Evolutionary conservation across 805 yeast genomes (phyloP).

Genomic region (Kluyveromyces dobzhanskii): DNA sequence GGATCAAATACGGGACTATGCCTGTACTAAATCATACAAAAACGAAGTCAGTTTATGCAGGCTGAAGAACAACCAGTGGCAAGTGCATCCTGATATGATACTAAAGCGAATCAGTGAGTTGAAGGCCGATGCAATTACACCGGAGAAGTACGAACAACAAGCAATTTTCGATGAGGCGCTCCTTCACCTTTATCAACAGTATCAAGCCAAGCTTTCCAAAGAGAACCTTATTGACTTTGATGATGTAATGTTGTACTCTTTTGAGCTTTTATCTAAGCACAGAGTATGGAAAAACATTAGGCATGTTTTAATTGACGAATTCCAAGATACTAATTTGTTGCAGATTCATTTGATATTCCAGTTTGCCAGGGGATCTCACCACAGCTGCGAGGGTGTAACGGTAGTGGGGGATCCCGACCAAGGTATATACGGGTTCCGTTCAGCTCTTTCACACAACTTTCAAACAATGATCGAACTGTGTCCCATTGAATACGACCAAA

Average conservation of each 20-base stretch:
- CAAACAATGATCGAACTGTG: constrained; percentile 39
- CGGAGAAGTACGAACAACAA: constrained; percentile 32
- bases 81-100: constrained; percentile 34
- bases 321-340: constrained; percentile 80
- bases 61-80: constrained; percentile 23
- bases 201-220: constrained; percentile 40
- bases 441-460: constrained; percentile 68
- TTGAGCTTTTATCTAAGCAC: constrained; percentile 36
- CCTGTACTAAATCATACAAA: constrained; percentile 15
- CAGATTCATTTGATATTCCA: constrained; percentile 63
- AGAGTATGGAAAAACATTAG: constrained; percentile 42
- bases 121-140: constrained; percentile 44
- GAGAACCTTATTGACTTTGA: constrained; percentile 66
- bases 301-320: constrained; percentile 86
- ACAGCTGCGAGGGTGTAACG: constrained; percentile 50
- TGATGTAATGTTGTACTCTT: constrained; percentile 58
- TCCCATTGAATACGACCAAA: constrained; percentile 27
- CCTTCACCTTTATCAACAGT: constrained; percentile 38
- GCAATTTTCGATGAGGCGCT: constrained; percentile 27
- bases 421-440: constrained; percentile 82
- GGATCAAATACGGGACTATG: constrained; percentile 27
- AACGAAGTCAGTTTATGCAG: constrained; percentile 23
- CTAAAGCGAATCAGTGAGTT: constrained; percentile 43
- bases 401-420: constrained; percentile 97
- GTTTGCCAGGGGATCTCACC: constrained; percentile 36